Evolutionary conservation across 1,284 basidiomycete species (phyloP).

Genomic region (Entoloma clypeatum): DNA sequence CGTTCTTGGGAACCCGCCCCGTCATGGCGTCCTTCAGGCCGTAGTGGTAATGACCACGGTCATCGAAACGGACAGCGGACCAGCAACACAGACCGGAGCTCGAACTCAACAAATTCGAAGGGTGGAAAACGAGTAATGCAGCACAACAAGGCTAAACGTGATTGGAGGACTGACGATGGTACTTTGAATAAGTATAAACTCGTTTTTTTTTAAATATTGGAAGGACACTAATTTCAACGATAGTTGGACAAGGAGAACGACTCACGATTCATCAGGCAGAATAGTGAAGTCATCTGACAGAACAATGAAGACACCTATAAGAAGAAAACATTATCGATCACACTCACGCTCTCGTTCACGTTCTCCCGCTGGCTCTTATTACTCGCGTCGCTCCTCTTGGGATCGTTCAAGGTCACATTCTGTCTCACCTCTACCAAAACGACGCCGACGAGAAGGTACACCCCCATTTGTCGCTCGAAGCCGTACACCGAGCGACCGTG

Average conservation of each 20-base stretch:
- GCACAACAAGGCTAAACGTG: conserved; percentile 44
- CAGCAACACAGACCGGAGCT: conserved; percentile 27
- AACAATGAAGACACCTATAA: conserved; percentile 27
- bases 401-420: conserved; percentile 61
- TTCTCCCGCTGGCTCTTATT: conserved; percentile 59
- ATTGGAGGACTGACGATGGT: conserved; percentile 61
- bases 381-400: conserved; percentile 60
- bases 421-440: conserved; percentile 51
- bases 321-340: conserved; percentile 46
- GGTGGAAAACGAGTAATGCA: conserved; percentile 35
- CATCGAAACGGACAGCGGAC: conserved; percentile 38
- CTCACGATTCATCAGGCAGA: no score
- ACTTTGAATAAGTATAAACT: conserved; percentile 61
- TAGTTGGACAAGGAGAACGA: no score
- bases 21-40: conserved; percentile 48
- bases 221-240: conserved; percentile 12
- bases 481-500: conserved; percentile 34
- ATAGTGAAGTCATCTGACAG: conserved; percentile 29
- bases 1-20: conserved; percentile 65
- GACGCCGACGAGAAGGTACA: conserved; percentile 48
- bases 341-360: conserved; percentile 49
- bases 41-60: conserved; percentile 33
- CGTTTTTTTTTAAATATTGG: conserved; percentile 8
- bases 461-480: conserved; percentile 38
- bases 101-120: conserved; percentile 25